Evolutionary conservation across 176 grass and related monocot species (phyloP).

Genomic region (Triticum aestivum): DNA sequence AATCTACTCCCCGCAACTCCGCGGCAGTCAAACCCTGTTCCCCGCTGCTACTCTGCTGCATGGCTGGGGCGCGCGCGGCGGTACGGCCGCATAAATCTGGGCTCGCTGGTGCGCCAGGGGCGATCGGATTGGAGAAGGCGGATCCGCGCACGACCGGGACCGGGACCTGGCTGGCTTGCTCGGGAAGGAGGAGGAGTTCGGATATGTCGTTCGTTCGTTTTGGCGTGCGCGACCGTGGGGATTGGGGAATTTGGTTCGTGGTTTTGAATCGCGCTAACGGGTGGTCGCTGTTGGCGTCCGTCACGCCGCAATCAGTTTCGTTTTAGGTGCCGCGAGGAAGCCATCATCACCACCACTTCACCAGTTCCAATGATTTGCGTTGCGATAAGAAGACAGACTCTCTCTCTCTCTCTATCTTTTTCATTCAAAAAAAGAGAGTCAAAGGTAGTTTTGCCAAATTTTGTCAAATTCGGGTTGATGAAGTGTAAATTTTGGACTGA

Average conservation of each 20-base stretch:
- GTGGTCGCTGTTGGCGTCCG: conserved; percentile 45
- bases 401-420: neutral
- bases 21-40: conserved; percentile 30
- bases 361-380: conserved; percentile 27
- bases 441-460: neutral
- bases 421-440: neutral
- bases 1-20: neutral
- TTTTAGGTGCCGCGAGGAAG: neutral
- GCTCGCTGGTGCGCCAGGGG: neutral
- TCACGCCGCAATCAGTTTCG: neutral
- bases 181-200: neutral
- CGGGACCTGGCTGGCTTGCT: neutral
- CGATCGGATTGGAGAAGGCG: conserved; percentile 14
- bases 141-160: conserved; percentile 21
- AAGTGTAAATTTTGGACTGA: neutral
- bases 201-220: neutral
- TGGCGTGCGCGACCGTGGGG: neutral
- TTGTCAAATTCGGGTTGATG: neutral
- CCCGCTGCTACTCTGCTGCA: conserved; percentile 39
- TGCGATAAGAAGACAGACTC: neutral
- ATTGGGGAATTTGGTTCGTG: conserved; percentile 19
- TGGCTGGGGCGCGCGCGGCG: conserved; percentile 21
- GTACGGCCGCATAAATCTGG: conserved; percentile 37
- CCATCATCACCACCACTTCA: too few relatives aligned
- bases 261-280: conserved; percentile 45